Evolutionary conservation across 208 protist genomes (phyloP).

Genomic region (Acanthamoeba lenticulata): DNA sequence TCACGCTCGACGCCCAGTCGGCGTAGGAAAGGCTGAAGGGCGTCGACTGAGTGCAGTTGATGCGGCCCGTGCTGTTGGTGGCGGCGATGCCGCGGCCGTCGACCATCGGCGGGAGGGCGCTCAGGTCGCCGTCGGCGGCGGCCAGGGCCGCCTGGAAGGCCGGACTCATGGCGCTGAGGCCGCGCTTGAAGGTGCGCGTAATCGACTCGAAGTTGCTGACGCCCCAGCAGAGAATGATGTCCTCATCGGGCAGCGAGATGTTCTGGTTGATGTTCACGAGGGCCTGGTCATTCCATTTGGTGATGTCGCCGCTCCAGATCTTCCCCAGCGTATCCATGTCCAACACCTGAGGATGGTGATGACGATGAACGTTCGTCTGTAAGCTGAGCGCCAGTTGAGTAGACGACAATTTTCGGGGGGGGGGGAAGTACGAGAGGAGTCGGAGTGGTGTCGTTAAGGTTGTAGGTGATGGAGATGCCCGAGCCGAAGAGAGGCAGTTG

Average conservation of each 20-base stretch:
- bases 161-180: background rate
- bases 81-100: background rate
- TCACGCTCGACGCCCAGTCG: background rate
- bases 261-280: background rate
- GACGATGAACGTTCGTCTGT: no score
- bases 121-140: background rate
- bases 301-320: background rate
- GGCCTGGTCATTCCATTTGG: background rate
- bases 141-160: background rate
- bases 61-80: background rate
- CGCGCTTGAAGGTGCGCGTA: background rate
- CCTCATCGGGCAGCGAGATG: background rate
- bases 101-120: background rate
- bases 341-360: background rate
- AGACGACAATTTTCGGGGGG: background rate
- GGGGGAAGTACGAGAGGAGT: no score
- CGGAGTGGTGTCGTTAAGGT: background rate
- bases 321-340: background rate
- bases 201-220: background rate
- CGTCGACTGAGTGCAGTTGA: background rate
- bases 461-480: background rate
- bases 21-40: background rate
- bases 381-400: no score
- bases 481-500: slow-evolving; percentile 10
- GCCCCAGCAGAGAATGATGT: background rate